Conservation (phyloP, 306 rosid species). For the Potentilla sterilis region DNA sequence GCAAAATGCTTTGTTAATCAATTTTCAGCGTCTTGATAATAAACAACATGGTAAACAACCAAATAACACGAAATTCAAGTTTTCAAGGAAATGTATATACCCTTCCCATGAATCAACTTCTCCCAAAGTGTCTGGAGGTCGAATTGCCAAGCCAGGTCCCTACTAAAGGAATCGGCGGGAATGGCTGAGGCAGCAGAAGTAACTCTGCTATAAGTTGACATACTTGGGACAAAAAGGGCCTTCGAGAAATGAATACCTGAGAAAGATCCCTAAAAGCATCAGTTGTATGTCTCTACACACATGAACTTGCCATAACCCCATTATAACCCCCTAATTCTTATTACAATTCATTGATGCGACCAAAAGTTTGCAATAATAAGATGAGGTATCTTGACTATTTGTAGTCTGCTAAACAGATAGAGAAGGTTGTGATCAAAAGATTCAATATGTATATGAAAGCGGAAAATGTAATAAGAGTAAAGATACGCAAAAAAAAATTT, state of each 20-base stretch:
- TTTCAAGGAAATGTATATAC: conserved; percentile 38
- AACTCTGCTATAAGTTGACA: conserved; percentile 64
- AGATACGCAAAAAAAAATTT: background rate
- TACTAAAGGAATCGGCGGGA: conserved; percentile 39
- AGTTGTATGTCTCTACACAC: conserved; percentile 7
- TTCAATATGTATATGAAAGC: conserved; percentile 5
- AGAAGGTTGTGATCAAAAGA: background rate
- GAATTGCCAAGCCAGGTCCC: conserved; percentile 70
- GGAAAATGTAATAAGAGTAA: background rate
- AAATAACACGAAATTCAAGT: background rate
- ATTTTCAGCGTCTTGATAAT: background rate
- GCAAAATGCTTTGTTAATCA: background rate
- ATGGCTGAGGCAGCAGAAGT: conserved; percentile 50
- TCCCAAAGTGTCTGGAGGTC: conserved; percentile 69
- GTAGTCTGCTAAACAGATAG: background rate
- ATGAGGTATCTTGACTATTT: background rate
- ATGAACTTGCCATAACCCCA: background rate
- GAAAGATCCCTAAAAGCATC: conserved; percentile 25
- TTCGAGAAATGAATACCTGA: conserved; percentile 60
- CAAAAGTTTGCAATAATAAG: background rate
- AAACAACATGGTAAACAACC: background rate
- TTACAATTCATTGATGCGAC: background rate
- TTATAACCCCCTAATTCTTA: background rate
- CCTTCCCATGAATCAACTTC: conserved; percentile 54
- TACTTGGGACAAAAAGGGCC: conserved; percentile 71